Percentiles rank a stretch among this genome's conserved stretches.
These are phyloP conservation scores for Cercospora sesami DNA, from an alignment of 2,329 filamentous ascomycete species.

Conservation along the genomic window DNA sequence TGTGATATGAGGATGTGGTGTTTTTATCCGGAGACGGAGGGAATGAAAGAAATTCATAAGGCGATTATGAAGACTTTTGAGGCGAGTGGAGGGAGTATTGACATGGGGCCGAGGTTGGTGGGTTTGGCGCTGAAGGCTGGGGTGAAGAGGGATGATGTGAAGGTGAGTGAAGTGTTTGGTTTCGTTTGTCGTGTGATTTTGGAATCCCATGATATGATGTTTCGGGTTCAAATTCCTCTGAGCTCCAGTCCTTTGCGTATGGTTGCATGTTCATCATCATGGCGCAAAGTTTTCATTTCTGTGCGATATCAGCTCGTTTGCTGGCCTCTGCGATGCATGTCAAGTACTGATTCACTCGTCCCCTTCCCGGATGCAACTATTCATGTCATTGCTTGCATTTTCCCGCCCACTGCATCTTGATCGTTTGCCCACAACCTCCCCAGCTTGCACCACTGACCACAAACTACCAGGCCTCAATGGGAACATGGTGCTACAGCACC, in stretches of 20 bases:
- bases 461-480: slow-evolving; percentile 35
- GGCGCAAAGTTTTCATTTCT: background rate
- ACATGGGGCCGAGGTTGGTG: slow-evolving; percentile 35
- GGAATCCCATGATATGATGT: background rate
- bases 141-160: slow-evolving; percentile 41
- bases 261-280: background rate
- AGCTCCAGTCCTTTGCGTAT: background rate
- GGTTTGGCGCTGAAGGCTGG: slow-evolving; percentile 43
- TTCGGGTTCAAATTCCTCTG: background rate
- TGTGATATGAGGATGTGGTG: slow-evolving; percentile 41
- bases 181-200: background rate
- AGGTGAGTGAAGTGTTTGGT: slow-evolving; percentile 14
- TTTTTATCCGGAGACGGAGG: slow-evolving; percentile 40
- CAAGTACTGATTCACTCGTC: background rate
- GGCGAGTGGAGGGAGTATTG: slow-evolving; percentile 29
- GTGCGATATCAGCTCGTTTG: background rate
- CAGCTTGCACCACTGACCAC: background rate
- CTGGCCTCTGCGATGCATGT: background rate
- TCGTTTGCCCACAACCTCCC: background rate
- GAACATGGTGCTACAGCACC: slow-evolving; percentile 47
- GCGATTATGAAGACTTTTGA: slow-evolving; percentile 39
- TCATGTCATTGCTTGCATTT: background rate
- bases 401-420: background rate
- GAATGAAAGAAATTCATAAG: slow-evolving; percentile 41
- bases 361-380: background rate